Evolutionary conservation across 2,329 filamentous ascomycete genomes (phyloP), one percentile per base, ranked within the genome.

Genomic region (Akanthomyces lecanii): DNA sequence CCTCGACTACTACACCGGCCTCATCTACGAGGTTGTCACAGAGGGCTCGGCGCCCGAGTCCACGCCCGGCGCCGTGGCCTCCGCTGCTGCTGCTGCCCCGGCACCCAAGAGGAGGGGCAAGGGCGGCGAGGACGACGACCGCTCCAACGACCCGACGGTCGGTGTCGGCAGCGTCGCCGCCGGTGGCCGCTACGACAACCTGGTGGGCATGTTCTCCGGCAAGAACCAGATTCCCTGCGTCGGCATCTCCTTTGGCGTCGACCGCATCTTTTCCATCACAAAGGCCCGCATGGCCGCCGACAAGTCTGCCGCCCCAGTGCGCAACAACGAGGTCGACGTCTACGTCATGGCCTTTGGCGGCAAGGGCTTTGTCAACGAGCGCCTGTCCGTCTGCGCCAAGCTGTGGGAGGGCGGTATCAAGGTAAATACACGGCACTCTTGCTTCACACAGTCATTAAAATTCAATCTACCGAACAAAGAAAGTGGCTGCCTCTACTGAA

Each of bases 341-440:
- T 97, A 87, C 76, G 89, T 98, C 71, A 98, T 98, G 92, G 92
- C 92, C 0, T 92, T 97, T 71, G 93, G 92, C 61, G 90, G 91
- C 60, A 94, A 93, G 77, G 90, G 88, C 23, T 94, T 93, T 75
- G 78, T 97, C 61, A 86, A 87, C 68, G 90, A 97, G 80, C 89
- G 94, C 67, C 93, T 97, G 86, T 80, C 86, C 30, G 84, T 98
- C 44, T 88, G 89, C 64, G 84, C 86, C 67, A 82, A 82, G 67
- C 80, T 98, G 56, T 96, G 94, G 92, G 87, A 92, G 68, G 91
- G 89, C 8, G 92, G 91, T 23, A 88, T 98, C 78, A 96, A 93
- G 80, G 85, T 86, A 75, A 69, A 74, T 68, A 60, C 1, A 11
- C 18, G 11, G 30, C 61, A 21, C 45, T 42, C 8, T 21, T 6